phyloP scores from a whole-genome alignment of 495 filamentous ascomycete species.

The Parachaetomium inaequale region DNA sequence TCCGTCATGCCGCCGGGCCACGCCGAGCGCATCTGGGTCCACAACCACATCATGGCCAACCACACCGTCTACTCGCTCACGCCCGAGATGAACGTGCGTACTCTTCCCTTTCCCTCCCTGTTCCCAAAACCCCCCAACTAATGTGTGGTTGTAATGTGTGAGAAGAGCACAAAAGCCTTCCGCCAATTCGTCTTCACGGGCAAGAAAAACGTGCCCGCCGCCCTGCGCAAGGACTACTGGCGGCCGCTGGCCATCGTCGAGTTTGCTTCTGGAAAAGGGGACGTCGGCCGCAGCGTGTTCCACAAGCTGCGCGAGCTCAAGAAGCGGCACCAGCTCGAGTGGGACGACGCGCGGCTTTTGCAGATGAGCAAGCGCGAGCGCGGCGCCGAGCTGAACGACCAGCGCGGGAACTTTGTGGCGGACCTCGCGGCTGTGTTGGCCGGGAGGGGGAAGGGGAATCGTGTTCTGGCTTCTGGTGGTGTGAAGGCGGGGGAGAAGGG shows the following conservation, averaged over 20 bases:
- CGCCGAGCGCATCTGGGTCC: slow-evolving; percentile 72
- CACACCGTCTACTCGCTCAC: slow-evolving; percentile 79
- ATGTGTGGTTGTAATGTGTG: too few species aligned
- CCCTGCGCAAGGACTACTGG: slow-evolving; percentile 90
- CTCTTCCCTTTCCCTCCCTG: not conserved
- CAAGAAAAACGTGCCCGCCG: slow-evolving; percentile 78
- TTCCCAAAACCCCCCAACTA: too few species aligned
- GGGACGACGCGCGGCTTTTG: slow-evolving; percentile 47
- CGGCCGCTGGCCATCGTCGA: slow-evolving; percentile 69
- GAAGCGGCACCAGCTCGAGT: slow-evolving; percentile 61
- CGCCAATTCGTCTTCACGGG: slow-evolving; percentile 81
- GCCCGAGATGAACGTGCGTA: slow-evolving; percentile 62
- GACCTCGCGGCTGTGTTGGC: slow-evolving; percentile 77
- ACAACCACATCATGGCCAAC: slow-evolving; percentile 72
- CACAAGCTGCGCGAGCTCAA: slow-evolving; percentile 80
- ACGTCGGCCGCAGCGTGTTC: slow-evolving; percentile 69
- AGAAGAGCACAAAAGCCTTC: slow-evolving; percentile 63
- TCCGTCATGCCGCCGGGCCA: slow-evolving; percentile 44
- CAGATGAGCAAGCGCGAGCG: slow-evolving; percentile 52
- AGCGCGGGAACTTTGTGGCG: slow-evolving; percentile 82
- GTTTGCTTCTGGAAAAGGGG: slow-evolving; percentile 51
- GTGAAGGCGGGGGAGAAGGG: slow-evolving; percentile 30
- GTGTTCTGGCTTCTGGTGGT: slow-evolving; percentile 31
- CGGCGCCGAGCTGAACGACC: slow-evolving; percentile 68
- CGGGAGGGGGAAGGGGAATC: slow-evolving; percentile 47